These are phyloP conservation scores for Chimonanthus salicifolius DNA, from an alignment of 164 flowering plant genomes.

Conservation along the genomic window DNA sequence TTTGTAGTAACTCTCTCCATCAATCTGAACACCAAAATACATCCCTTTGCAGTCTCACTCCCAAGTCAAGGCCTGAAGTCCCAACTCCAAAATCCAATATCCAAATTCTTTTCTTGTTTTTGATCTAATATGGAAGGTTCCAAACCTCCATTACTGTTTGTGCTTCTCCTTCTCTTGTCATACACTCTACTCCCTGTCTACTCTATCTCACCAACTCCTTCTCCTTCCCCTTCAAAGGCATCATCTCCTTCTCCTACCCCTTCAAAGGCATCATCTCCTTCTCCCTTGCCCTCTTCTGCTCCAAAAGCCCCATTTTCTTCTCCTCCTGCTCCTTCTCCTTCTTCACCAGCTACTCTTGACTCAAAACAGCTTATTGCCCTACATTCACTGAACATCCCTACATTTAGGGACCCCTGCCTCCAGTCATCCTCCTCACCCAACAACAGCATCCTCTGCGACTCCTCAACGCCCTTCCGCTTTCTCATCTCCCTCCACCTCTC, in stretches of 20 bases:
- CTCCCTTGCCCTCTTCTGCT: slow-evolving; percentile 12
- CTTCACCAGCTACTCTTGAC: slow-evolving; percentile 50
- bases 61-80: not conserved
- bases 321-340: slow-evolving; percentile 12
- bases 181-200: slow-evolving; percentile 6
- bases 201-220: slow-evolving; percentile 6
- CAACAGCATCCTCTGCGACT: slow-evolving; percentile 64
- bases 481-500: slow-evolving; percentile 65
- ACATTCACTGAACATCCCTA: slow-evolving; percentile 73
- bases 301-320: slow-evolving; percentile 9
- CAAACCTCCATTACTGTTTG: slow-evolving; percentile 8
- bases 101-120: not conserved
- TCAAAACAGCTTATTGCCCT: slow-evolving; percentile 82
- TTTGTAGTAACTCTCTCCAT: not conserved
- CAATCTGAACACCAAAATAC: not conserved
- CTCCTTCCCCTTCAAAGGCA: slow-evolving; percentile 7
- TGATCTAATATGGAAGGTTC: slow-evolving; percentile 18
- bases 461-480: slow-evolving; percentile 69
- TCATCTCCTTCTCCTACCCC: slow-evolving; percentile 11
- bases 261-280: slow-evolving; percentile 8
- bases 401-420: slow-evolving; percentile 68
- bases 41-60: not conserved
- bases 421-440: slow-evolving; percentile 29
- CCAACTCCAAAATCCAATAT: not conserved
- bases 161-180: slow-evolving; percentile 12